A percentile compares a stretch with the other conserved stretches of the same genome.
phyloP scores from a whole-genome alignment of 1,139 yeast genomes.

The Diutina rugosa region DNA sequence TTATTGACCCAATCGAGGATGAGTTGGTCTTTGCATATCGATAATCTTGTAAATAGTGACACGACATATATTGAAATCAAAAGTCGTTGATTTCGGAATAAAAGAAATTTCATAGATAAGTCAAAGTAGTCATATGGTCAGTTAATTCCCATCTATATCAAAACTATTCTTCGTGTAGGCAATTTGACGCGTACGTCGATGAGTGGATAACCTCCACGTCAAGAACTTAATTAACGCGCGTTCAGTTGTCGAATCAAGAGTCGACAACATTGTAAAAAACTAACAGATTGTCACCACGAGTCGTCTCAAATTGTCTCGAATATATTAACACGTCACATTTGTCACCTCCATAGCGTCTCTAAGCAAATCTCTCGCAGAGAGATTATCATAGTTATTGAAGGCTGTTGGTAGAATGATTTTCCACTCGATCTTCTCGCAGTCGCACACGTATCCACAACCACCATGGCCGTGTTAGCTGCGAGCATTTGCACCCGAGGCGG shows the following conservation, averaged over 20 bases:
- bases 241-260: background rate
- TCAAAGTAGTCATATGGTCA: too few relatives aligned
- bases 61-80: background rate
- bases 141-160: background rate
- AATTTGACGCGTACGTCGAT: background rate
- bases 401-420: background rate
- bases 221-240: background rate
- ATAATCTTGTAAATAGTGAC: background rate
- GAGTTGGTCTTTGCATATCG: background rate
- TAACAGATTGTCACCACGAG: too few relatives aligned
- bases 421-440: background rate
- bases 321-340: background rate
- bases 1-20: background rate
- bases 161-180: background rate
- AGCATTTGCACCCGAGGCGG: constrained; percentile 94
- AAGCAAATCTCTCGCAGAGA: background rate
- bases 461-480: constrained; percentile 61
- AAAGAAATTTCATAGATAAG: too few relatives aligned
- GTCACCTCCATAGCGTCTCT: background rate
- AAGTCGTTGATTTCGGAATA: background rate
- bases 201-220: background rate
- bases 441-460: background rate
- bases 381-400: background rate
- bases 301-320: background rate
- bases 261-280: background rate